A percentile compares a stretch with the other conserved stretches of the same genome.
Conservation (phyloP, 495 filamentous ascomycete genomes). For the Xylaria longipes region DNA sequence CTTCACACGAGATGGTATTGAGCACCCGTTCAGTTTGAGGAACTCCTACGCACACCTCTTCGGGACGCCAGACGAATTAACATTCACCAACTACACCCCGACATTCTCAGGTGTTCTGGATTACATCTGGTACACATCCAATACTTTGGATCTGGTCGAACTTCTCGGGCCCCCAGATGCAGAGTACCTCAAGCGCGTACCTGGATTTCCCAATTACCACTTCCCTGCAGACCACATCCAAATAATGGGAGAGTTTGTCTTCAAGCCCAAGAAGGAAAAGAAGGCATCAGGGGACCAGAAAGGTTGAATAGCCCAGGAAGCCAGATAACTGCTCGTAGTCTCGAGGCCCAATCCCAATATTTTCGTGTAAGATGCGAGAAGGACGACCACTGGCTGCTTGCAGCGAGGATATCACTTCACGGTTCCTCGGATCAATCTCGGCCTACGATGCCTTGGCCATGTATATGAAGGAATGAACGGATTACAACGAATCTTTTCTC, state of each 20-base stretch:
- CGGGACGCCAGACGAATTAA: constrained; percentile 73
- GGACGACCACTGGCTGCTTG: constrained; percentile 8
- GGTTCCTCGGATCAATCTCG: constrained; percentile 10
- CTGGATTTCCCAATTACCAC: constrained; percentile 96
- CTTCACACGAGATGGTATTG: constrained; percentile 88
- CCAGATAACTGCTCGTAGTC: constrained; percentile 8
- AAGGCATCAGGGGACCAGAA: constrained; percentile 65
- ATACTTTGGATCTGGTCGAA: constrained; percentile 83
- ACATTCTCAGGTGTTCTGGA: constrained; percentile 89
- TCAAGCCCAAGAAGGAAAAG: constrained; percentile 86
- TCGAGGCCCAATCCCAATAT: constrained; percentile 13
- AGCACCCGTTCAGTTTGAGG: constrained; percentile 91
- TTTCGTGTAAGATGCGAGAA: constrained; percentile 8
- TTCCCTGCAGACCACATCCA: constrained; percentile 97
- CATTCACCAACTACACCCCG: constrained; percentile 96
- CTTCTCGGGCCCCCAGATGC: constrained; percentile 90
- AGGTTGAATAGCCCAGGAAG: constrained; percentile 8
- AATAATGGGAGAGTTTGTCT: constrained; percentile 87
- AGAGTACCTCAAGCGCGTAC: constrained; percentile 86
- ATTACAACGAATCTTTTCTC: constrained; percentile 36
- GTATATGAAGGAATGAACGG: constrained; percentile 36
- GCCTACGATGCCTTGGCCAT: constrained; percentile 22
- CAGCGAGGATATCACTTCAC: constrained; percentile 19
- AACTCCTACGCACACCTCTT: constrained; percentile 78
- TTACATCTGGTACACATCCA: constrained; percentile 96